phyloP scores from a whole-genome alignment of 495 filamentous ascomycete species.

The Sordaria brevicollis region DNA sequence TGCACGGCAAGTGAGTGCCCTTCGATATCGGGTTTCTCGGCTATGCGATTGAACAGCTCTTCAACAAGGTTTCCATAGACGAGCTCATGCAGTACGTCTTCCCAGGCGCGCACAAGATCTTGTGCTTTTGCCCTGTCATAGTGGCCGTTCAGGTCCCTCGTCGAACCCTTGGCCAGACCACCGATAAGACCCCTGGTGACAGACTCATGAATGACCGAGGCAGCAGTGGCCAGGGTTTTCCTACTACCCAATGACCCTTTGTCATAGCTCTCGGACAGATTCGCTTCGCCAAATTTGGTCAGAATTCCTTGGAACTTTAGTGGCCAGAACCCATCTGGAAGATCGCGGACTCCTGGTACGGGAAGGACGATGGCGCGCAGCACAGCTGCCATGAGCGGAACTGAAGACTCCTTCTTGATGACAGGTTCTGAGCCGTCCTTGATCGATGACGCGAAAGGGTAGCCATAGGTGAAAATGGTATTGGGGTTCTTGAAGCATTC shows the following conservation, averaged over 20 bases:
- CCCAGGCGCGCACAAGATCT: conserved; percentile 45
- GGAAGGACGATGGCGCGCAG: conserved; percentile 45
- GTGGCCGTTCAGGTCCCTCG: conserved; percentile 20
- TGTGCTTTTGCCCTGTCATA: conserved; percentile 45
- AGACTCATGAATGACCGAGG: conserved; percentile 49
- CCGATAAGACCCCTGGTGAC: conserved; percentile 46
- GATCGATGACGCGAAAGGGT: conserved; percentile 34
- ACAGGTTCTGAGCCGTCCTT: not conserved
- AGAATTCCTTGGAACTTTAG: conserved; percentile 35
- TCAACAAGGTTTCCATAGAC: conserved; percentile 50
- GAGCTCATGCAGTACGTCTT: conserved; percentile 44
- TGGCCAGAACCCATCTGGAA: conserved; percentile 49
- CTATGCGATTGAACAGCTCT: conserved; percentile 43
- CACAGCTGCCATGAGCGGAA: conserved; percentile 49
- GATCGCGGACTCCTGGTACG: conserved; percentile 46
- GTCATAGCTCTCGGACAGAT: conserved; percentile 60
- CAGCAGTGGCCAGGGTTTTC: conserved; percentile 55
- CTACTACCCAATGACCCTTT: conserved; percentile 53
- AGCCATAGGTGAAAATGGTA: conserved; percentile 47
- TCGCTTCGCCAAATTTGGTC: conserved; percentile 42
- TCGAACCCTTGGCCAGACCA: conserved; percentile 29
- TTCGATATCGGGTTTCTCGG: conserved; percentile 43
- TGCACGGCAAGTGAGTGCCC: conserved; percentile 45
- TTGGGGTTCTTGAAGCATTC: conserved; percentile 45
- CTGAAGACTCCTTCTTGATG: conserved; percentile 24